Evolutionary conservation across 83 land plant species (phyloP).

Genomic region (Diphasiastrum complanatum): DNA sequence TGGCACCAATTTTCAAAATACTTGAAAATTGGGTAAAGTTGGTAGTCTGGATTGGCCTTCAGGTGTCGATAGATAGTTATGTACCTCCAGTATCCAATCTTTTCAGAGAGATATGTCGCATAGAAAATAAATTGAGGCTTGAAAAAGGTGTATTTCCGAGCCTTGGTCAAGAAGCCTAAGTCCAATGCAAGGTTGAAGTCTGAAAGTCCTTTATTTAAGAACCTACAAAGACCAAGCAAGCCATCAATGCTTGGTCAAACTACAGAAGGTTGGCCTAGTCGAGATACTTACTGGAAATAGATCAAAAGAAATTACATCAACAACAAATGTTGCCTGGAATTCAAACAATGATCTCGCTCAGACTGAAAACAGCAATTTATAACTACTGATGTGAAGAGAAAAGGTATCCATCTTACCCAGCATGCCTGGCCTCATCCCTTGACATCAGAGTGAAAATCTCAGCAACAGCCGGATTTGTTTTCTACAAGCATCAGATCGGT

Average conservation of each 20-base stretch:
- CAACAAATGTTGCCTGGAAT: no score
- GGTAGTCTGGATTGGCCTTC: slow-evolving; percentile 80
- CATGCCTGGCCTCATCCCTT: slow-evolving; percentile 98
- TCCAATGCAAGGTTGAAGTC: slow-evolving; percentile 92
- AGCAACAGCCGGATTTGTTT: slow-evolving; percentile 93
- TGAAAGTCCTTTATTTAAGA: slow-evolving; percentile 92
- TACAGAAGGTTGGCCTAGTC: no score
- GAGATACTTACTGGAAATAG: no score
- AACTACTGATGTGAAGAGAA: no score
- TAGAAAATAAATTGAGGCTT: slow-evolving; percentile 98
- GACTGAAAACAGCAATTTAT: no score
- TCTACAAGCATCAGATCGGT: slow-evolving; percentile 43
- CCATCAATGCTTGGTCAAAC: no score
- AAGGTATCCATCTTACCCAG: no score
- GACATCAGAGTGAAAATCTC: slow-evolving; percentile 99
- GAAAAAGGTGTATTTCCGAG: slow-evolving; percentile 95
- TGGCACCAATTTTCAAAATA: slow-evolving; percentile 99
- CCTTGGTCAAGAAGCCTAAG: slow-evolving; percentile 92
- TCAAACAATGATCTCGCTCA: no score
- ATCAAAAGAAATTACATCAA: no score
- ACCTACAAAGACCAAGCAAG: slow-evolving; percentile 36
- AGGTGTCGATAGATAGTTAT: slow-evolving; percentile 92
- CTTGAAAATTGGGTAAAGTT: slow-evolving; percentile 95
- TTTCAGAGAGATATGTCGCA: slow-evolving; percentile 92
- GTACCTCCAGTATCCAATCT: slow-evolving; percentile 99